Evolutionary conservation across 1,284 basidiomycete species (phyloP).

Genomic region (Moesziomyces antarcticus): DNA sequence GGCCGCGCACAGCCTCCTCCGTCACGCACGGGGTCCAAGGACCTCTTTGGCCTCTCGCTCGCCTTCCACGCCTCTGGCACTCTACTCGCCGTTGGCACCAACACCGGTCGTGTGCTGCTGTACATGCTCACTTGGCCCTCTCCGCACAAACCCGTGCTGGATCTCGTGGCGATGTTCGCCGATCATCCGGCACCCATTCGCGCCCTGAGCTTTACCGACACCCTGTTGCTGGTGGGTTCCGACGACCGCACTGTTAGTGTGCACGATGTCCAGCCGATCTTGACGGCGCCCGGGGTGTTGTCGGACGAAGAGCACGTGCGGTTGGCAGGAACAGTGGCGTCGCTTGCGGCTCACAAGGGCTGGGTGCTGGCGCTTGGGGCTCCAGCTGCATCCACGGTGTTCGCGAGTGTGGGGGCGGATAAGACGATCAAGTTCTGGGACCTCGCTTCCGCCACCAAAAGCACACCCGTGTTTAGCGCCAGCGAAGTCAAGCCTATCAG

Average conservation of each 20-base stretch:
- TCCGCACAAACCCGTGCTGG: not conserved
- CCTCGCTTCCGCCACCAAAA: constrained; percentile 17
- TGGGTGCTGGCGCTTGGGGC: constrained; percentile 20
- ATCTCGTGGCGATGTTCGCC: constrained; percentile 10
- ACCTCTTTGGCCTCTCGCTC: constrained; percentile 33
- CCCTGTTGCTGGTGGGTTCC: constrained; percentile 28
- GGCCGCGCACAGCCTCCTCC: constrained; percentile 1
- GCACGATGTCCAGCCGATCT: constrained; percentile 31
- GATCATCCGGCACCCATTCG: constrained; percentile 43
- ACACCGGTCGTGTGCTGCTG: constrained; percentile 29
- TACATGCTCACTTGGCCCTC: constrained; percentile 12
- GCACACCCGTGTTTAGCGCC: constrained; percentile 37
- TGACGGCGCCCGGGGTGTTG: not conserved
- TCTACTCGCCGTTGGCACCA: constrained; percentile 22
- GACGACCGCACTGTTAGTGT: constrained; percentile 42
- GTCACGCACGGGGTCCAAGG: constrained; percentile 7
- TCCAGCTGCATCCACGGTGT: constrained; percentile 1
- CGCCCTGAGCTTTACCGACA: constrained; percentile 14
- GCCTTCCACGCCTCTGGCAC: constrained; percentile 16
- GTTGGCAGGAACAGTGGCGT: constrained; percentile 25
- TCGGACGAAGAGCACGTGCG: not conserved
- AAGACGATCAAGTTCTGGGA: constrained; percentile 51
- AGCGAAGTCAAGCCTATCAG: constrained; percentile 13
- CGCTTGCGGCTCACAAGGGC: constrained; percentile 28
- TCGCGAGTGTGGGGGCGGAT: constrained; percentile 40